Percentiles rank a stretch among this genome's conserved stretches.
phyloP scores from a whole-genome alignment of 106 monocot genomes.

The Apostasia shenzhenica region DNA sequence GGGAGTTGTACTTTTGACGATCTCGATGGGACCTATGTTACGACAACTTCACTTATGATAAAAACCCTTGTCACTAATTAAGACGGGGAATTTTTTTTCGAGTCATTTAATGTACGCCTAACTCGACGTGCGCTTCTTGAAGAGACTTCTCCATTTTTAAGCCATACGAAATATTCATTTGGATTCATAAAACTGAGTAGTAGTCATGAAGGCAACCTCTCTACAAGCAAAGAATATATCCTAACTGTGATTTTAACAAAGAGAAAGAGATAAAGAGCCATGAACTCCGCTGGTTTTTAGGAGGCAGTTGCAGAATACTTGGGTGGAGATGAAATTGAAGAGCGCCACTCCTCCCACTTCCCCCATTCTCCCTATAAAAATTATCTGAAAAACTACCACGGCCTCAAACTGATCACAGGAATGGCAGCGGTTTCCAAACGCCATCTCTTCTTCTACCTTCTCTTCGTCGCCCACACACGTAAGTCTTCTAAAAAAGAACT shows the following conservation, averaged over 20 bases:
- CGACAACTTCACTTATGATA: no score
- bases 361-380: not conserved
- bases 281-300: not conserved
- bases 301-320: not conserved
- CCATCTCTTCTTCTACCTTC: slow-evolving; percentile 5
- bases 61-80: no score
- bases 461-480: slow-evolving; percentile 19
- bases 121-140: no score
- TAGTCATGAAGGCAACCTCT: slow-evolving; percentile 2
- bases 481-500: not conserved
- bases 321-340: not conserved
- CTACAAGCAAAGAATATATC: slow-evolving; percentile 11
- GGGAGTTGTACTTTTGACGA: no score
- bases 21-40: no score
- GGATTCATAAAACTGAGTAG: not conserved
- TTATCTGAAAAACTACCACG: not conserved
- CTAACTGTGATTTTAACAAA: not conserved
- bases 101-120: no score
- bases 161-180: not conserved
- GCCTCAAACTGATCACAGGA: not conserved
- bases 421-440: slow-evolving; percentile 8
- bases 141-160: not conserved
- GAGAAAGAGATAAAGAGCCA: not conserved
- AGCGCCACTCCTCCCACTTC: not conserved
- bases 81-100: no score